phyloP scores from a whole-genome alignment of 2,329 filamentous ascomycete genomes.

The Hortaea sp. region DNA sequence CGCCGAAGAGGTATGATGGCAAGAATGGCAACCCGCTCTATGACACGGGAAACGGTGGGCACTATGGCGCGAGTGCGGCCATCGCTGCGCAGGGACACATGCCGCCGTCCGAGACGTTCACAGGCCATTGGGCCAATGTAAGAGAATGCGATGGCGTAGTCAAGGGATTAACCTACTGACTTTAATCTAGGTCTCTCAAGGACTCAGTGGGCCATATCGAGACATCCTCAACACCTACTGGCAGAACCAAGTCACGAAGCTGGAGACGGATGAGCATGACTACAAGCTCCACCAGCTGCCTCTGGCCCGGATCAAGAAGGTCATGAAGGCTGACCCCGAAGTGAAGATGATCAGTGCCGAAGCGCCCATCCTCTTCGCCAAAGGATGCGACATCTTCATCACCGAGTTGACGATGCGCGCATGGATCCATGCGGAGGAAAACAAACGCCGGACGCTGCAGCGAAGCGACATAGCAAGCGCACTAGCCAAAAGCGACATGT shows the following conservation, averaged over 20 bases:
- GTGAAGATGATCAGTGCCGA: conserved; percentile 99
- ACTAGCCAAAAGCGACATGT: conserved; percentile 97
- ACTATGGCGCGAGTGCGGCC: conserved; percentile 47
- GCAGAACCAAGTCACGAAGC: conserved; percentile 94
- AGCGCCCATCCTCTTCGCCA: conserved; percentile 93
- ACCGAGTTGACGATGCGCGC: conserved; percentile 92
- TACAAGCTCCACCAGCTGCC: conserved; percentile 98
- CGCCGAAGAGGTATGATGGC: conserved; percentile 38
- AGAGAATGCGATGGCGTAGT: conserved; percentile 2
- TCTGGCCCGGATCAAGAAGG: conserved; percentile 97
- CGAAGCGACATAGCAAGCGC: conserved; percentile 94
- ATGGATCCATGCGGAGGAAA: conserved; percentile 98
- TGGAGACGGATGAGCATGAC: conserved; percentile 91
- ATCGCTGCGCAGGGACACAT: conserved; percentile 80
- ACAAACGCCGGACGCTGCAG: conserved; percentile 91
- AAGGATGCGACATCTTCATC: conserved; percentile 98
- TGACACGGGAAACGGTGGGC: conserved; percentile 36
- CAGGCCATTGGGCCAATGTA: conserved; percentile 91
- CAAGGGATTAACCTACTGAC: conserved; percentile 13
- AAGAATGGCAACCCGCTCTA: conserved; percentile 40
- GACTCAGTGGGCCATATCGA: conserved; percentile 81
- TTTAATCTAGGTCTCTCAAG: conserved; percentile 71
- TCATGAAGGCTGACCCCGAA: conserved; percentile 98
- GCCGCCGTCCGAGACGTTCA: conserved; percentile 82
- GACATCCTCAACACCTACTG: conserved; percentile 98